Evolutionary conservation across 2,329 filamentous ascomycete genomes (phyloP), one percentile per base, ranked within the genome.

Genomic region (Aspergillus jensenii): DNA sequence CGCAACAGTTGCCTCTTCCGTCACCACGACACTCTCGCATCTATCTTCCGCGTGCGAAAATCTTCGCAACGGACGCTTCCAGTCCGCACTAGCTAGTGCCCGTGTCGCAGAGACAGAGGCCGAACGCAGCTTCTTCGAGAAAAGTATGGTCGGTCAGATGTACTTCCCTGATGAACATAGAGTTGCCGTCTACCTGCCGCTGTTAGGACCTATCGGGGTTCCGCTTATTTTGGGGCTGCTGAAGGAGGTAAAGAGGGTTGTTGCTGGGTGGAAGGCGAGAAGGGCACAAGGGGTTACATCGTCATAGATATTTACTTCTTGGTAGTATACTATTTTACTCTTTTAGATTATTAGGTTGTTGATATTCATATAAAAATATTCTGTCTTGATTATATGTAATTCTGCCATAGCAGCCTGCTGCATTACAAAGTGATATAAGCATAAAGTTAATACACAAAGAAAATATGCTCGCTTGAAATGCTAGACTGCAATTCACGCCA

Each of bases 91-190:
- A 40, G 84, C 88, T 61, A 87, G 93, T 71, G 93, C 93, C 0
- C 85, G 90, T 9, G 86, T 91, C 47, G 95, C 95, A 6, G 93
- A 97, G 75, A 84, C 86, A 3, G 91, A 96, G 71, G 93, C 92
- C 0, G 95, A 99, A 73, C 87, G 89, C 60, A 93, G 93, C 0
- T 99, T 99, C 76, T 99, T 99, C 66, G 95, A 99, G 76, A 96
- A 96, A 77, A 96, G 90, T 70, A 99, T 99, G 95, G 95, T 99
- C 12, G 95, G 93, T 0, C 95, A 98, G 77, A 88, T 98, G 2
- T 99, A 98, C 75, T 99, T 99, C 74, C 95, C 95, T 0, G 95
- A 99, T 70, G 95, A 99, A 78, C 95, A 99, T 75, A 99, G 98
- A 76, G 86, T 99, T 23, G 95, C 95, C 0, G 95, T 99, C 1